These are phyloP conservation scores for Sphagnum contortum DNA, from an alignment of 225 moss, liverwort and hornwort genomes.

Conservation along the genomic window DNA sequence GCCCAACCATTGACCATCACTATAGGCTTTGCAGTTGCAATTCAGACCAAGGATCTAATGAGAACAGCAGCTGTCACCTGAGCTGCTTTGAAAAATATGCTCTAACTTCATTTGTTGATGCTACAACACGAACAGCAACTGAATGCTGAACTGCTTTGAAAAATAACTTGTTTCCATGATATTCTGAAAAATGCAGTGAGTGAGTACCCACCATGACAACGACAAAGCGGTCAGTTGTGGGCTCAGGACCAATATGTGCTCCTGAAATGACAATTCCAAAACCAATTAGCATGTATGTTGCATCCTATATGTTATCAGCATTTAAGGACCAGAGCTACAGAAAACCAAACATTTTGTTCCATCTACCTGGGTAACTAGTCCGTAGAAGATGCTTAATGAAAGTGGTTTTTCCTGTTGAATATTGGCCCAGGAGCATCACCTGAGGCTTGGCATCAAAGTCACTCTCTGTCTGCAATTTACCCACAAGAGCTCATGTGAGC, in stretches of 20 bases:
- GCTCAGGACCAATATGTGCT: conserved; percentile 98
- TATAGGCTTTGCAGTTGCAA: not conserved
- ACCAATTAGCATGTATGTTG: no score
- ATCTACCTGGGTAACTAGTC: conserved; percentile 56
- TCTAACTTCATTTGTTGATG: not conserved
- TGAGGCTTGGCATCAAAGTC: conserved; percentile 97
- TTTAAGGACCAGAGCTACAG: not conserved
- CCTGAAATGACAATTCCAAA: conserved; percentile 22
- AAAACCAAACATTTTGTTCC: no score
- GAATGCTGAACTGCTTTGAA: not conserved
- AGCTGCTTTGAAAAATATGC: not conserved
- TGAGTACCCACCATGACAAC: conserved; percentile 75
- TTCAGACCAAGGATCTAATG: not conserved
- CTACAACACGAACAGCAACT: not conserved
- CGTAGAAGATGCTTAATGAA: conserved; percentile 94
- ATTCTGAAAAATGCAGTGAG: not conserved
- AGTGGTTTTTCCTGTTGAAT: conserved; percentile 96
- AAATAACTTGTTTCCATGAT: not conserved
- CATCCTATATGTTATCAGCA: no score
- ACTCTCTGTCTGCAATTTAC: conserved; percentile 73
- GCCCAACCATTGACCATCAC: conserved; percentile 6
- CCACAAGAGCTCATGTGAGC: conserved; percentile 5
- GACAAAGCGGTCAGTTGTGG: conserved; percentile 98
- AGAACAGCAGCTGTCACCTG: not conserved
- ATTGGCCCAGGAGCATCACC: conserved; percentile 98